Percentiles rank a stretch among this genome's conserved stretches.
phyloP scores from a whole-genome alignment of 192 early-diverging fungal genomes.

The Haplosporangium gracile region DNA sequence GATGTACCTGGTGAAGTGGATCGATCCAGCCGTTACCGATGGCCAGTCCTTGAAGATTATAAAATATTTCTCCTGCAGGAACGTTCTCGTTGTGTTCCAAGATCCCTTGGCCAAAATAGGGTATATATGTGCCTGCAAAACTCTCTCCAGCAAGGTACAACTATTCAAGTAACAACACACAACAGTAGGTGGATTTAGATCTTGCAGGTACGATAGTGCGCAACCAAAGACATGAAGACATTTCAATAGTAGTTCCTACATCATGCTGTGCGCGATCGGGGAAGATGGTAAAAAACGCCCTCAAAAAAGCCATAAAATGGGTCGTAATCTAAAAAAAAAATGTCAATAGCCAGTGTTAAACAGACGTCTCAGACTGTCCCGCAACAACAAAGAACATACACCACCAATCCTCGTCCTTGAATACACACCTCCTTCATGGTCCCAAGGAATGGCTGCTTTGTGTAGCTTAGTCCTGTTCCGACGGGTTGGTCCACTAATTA shows the following conservation, averaged over 20 bases:
- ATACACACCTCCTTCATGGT: constrained; percentile 63
- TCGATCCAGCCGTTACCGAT: constrained; percentile 80
- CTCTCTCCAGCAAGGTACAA: constrained; percentile 75
- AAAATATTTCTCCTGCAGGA: constrained; percentile 22
- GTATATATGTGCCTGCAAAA: constrained; percentile 74
- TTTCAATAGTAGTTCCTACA: constrained; percentile 22
- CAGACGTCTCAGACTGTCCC: background rate
- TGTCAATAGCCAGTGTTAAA: background rate
- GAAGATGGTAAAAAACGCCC: constrained; percentile 63
- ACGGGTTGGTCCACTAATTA: constrained; percentile 73
- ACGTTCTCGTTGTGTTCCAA: constrained; percentile 52
- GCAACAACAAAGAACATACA: background rate
- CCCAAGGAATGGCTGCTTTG: constrained; percentile 49
- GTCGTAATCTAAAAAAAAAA: constrained; percentile 42
- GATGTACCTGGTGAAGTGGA: constrained; percentile 65
- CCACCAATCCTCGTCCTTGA: background rate
- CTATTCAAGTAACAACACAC: constrained; percentile 29
- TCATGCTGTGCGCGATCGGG: constrained; percentile 61
- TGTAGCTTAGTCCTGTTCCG: constrained; percentile 73
- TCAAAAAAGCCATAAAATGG: constrained; percentile 64
- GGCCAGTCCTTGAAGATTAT: constrained; percentile 67
- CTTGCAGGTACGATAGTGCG: background rate
- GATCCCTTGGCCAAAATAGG: constrained; percentile 62
- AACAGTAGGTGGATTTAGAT: background rate
- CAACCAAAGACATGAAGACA: background rate